phyloP scores from a whole-genome alignment of 1,139 yeast genomes.

The Saccharomyces hybrid region DNA sequence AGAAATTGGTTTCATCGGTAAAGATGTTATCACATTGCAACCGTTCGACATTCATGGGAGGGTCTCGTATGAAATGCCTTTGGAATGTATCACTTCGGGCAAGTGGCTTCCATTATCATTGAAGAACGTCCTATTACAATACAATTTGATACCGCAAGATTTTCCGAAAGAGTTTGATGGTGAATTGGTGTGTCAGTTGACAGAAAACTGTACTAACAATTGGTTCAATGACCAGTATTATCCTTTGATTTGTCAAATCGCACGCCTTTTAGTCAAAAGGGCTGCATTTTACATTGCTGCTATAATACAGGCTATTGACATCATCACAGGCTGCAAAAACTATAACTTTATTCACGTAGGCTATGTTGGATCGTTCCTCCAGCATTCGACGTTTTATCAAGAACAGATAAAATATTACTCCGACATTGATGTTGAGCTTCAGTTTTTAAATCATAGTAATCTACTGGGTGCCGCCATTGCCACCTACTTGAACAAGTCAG shows the following conservation, averaged over 20 bases:
- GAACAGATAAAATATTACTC: conserved; percentile 18
- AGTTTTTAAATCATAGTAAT: conserved; percentile 25
- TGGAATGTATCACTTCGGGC: conserved; percentile 25
- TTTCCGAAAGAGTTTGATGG: conserved; percentile 20
- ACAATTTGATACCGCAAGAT: conserved; percentile 8
- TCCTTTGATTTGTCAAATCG: conserved; percentile 5
- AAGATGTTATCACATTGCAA: conserved; percentile 12
- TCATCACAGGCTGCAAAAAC: background rate
- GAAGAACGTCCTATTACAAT: conserved; percentile 12
- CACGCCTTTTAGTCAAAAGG: conserved; percentile 20
- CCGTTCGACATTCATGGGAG: conserved; percentile 17
- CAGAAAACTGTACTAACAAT: conserved; percentile 3
- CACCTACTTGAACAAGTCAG: conserved; percentile 5
- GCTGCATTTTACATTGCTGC: conserved; percentile 23
- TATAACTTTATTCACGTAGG: conserved; percentile 16
- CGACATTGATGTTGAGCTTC: conserved; percentile 11
- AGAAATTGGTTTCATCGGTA: conserved; percentile 33
- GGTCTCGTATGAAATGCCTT: conserved; percentile 17
- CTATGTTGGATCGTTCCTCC: conserved; percentile 32
- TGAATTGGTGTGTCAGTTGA: conserved; percentile 17
- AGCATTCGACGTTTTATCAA: conserved; percentile 21
- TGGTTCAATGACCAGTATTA: background rate
- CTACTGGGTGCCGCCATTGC: conserved; percentile 30
- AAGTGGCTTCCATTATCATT: conserved; percentile 22
- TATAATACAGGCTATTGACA: conserved; percentile 20